These are phyloP conservation scores for Rheum nobile DNA, from an alignment of 148 eudicot genomes.

Conservation along the genomic window DNA sequence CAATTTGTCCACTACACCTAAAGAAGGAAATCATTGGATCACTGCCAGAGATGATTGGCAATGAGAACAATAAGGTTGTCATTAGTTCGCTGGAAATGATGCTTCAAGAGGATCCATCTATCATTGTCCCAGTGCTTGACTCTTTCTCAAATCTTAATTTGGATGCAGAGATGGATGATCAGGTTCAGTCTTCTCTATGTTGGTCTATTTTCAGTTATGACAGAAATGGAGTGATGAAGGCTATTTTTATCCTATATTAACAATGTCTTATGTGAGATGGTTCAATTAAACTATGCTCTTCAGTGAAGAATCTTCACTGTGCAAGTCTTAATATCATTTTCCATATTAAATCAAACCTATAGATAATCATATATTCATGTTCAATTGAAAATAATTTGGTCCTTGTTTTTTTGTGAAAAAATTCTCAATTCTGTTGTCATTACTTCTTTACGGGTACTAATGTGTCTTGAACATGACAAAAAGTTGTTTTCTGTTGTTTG, in stretches of 20 bases:
- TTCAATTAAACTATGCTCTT: neutral
- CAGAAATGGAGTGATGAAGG: constrained; percentile 13
- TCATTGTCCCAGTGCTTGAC: constrained; percentile 40
- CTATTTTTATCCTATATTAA: neutral
- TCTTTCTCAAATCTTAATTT: constrained; percentile 43
- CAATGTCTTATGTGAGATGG: neutral
- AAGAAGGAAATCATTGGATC: constrained; percentile 53
- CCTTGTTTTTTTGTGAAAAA: neutral
- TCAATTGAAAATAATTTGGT: neutral
- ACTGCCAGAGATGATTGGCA: constrained; percentile 46
- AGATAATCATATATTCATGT: neutral
- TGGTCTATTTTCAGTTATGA: neutral
- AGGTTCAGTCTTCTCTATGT: constrained; percentile 21
- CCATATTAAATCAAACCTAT: neutral
- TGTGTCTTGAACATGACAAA: neutral
- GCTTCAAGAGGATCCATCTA: constrained; percentile 47
- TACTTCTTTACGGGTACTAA: neutral
- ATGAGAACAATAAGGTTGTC: constrained; percentile 26
- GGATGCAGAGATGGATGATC: constrained; percentile 38
- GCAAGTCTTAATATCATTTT: neutral
- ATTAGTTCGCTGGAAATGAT: constrained; percentile 35
- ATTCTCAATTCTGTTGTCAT: neutral
- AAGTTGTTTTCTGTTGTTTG: too few relatives aligned
- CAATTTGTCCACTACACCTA: constrained; percentile 39
- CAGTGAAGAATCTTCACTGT: neutral